Conservation (phyloP, 2,329 filamentous ascomycete species). For the Pestalotiopsis sp. region DNA sequence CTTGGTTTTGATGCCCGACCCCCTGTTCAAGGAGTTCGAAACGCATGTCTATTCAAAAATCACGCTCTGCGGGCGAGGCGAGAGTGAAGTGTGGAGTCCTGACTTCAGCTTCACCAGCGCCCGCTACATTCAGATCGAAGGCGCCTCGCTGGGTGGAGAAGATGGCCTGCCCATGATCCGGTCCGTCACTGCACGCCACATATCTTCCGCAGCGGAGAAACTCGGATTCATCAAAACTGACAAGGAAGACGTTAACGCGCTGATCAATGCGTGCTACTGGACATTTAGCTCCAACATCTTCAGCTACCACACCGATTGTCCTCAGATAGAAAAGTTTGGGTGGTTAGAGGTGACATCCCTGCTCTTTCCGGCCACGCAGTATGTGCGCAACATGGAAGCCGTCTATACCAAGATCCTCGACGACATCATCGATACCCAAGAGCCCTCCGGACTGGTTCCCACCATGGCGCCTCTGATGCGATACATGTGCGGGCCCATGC, state of each 20-base stretch:
- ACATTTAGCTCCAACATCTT: conserved; percentile 45
- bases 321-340: conserved; percentile 50
- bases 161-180: conserved; percentile 35
- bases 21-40: conserved; percentile 9
- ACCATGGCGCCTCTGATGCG: conserved; percentile 50
- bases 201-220: conserved; percentile 39
- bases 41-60: background rate
- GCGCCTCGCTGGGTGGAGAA: conserved; percentile 29
- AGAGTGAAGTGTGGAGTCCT: background rate
- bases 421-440: conserved; percentile 48
- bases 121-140: conserved; percentile 43
- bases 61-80: background rate
- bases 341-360: conserved; percentile 51
- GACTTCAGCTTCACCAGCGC: conserved; percentile 33
- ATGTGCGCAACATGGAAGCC: conserved; percentile 47
- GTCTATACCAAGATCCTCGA: conserved; percentile 50
- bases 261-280: conserved; percentile 48
- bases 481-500: conserved; percentile 51
- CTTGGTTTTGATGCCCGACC: conserved; percentile 1
- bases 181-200: conserved; percentile 37
- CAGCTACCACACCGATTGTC: conserved; percentile 51
- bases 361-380: conserved; percentile 47
- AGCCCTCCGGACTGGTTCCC: conserved; percentile 45
- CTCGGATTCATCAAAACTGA: conserved; percentile 41
- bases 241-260: conserved; percentile 41